Evolutionary conservation across 2,329 filamentous ascomycete genomes (phyloP), one percentile per base, ranked within the genome.

Genomic region (Aspergillus amoenus): DNA sequence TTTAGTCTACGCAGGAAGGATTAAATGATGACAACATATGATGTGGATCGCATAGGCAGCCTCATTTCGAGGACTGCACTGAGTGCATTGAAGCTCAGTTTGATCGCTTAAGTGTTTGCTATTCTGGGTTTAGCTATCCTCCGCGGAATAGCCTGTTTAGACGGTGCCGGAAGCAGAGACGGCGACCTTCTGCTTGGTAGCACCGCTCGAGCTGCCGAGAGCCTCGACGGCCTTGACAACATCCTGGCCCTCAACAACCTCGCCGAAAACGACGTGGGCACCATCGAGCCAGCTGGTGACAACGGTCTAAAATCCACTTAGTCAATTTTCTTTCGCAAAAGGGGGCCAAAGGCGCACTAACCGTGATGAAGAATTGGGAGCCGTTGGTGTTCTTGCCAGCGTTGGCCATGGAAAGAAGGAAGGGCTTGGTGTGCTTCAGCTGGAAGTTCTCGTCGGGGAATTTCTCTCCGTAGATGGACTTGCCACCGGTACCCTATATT

Each of bases 381-480:
- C 86, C 86, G 78, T 88, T 89, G 76, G 93, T 97, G 88, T 97
- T 96, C 73, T 89, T 89, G 68, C 92, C 92, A 69, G 92, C 90
- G 80, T 96, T 96, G 76, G 91, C 91, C 91, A 96, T 96, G 79
- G 91, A 96, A 66, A 96, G 84, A 68, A 93, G 84, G 81, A 88
- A 90, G 62, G 88, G 88, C 69, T 81, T 80, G 76, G 77, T 78
- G 85, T 96, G 91, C 82, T 86, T 87, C 66, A 82, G 74, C 61
- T 78, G 72, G 84, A 96, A 95, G 88, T 95, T 96, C 88, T 96
- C 91, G 75, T 96, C 91, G 70, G 86, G 80, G 74, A 96, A 96
- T 84, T 93, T 94, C 80, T 95, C 90, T 70, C 92, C 91, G 79
- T 95, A 96, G 85, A 96, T 96, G 76, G 90, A 95, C 81, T 89